Evolutionary conservation across 495 filamentous ascomycete species (phyloP).

Genomic region (Gamarada debralockiae): DNA sequence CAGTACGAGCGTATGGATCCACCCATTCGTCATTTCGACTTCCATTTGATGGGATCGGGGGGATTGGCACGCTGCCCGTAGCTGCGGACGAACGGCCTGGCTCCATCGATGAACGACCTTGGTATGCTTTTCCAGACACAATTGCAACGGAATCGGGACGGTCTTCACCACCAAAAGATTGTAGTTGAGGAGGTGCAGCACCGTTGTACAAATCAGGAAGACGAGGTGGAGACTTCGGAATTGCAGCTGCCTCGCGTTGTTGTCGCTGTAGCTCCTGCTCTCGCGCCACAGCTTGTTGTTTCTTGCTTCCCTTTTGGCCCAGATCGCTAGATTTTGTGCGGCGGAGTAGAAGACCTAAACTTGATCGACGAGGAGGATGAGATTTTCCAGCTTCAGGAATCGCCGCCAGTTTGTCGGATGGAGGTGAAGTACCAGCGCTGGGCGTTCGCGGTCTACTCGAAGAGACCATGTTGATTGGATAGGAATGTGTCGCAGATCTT

Average conservation of each 20-base stretch:
- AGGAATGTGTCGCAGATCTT: constrained; percentile 16
- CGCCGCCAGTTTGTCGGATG: constrained; percentile 18
- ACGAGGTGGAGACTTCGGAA: constrained; percentile 69
- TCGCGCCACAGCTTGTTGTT: constrained; percentile 48
- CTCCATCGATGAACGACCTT: constrained; percentile 23
- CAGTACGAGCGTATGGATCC: constrained; percentile 76
- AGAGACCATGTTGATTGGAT: constrained; percentile 27
- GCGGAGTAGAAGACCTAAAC: constrained; percentile 65
- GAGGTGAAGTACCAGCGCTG: constrained; percentile 16
- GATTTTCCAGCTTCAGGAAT: constrained; percentile 20
- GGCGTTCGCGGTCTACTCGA: constrained; percentile 22
- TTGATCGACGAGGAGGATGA: constrained; percentile 40
- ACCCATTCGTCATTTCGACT: constrained; percentile 44
- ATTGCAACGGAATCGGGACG: constrained; percentile 64
- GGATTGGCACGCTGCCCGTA: constrained; percentile 28
- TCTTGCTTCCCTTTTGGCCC: constrained; percentile 59
- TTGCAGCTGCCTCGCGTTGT: constrained; percentile 54
- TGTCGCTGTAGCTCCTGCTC: constrained; percentile 66
- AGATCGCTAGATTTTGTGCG: constrained; percentile 78
- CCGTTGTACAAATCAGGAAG: constrained; percentile 71
- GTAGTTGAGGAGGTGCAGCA: constrained; percentile 55
- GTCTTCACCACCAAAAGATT: constrained; percentile 69
- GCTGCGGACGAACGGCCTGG: constrained; percentile 10
- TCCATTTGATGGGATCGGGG: constrained; percentile 42
- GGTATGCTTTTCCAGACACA: constrained; percentile 46